These are phyloP conservation scores for Globisporangium rhizosaccharum DNA, from an alignment of 352 stramenopile species.

Conservation along the genomic window DNA sequence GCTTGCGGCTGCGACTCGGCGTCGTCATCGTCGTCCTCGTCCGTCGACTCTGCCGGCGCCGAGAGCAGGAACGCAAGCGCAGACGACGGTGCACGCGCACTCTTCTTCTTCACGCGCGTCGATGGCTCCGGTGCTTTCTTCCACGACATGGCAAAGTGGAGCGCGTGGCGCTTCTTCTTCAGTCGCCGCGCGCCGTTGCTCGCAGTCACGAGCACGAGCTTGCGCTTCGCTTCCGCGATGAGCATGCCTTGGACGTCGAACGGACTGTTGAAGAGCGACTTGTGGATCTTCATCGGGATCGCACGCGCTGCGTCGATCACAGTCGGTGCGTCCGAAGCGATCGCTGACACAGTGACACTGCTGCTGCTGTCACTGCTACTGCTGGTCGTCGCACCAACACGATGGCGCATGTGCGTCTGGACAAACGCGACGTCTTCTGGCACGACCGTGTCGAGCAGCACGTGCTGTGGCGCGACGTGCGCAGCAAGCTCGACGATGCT, in stretches of 20 bases:
- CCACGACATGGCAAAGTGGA: conserved; percentile 78
- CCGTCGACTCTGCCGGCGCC: conserved; percentile 55
- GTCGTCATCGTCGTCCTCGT: conserved; percentile 55
- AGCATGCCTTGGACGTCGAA: conserved; percentile 69
- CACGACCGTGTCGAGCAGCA: conserved; percentile 59
- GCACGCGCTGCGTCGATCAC: conserved; percentile 32
- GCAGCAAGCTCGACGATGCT: conserved; percentile 76
- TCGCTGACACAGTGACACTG: conserved; percentile 6
- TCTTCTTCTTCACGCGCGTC: conserved; percentile 72
- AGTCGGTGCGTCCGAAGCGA: conserved; percentile 26
- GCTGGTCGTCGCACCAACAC: conserved; percentile 32
- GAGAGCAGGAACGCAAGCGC: conserved; percentile 79
- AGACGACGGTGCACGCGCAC: conserved; percentile 42
- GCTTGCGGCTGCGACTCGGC: conserved; percentile 63
- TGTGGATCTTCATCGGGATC: conserved; percentile 79
- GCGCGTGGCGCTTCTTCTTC: conserved; percentile 84
- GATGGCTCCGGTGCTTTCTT: conserved; percentile 69
- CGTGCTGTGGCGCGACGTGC: conserved; percentile 47
- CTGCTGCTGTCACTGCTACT: background rate
- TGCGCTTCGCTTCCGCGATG: conserved; percentile 77
- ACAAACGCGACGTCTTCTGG: conserved; percentile 63
- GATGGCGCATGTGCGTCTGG: conserved; percentile 47
- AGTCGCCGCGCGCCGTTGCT: conserved; percentile 61
- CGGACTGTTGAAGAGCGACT: conserved; percentile 81
- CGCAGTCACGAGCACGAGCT: conserved; percentile 66